Evolutionary conservation across 2,329 filamentous ascomycete genomes (phyloP), one percentile per base, ranked within the genome.

Genomic region (Diaporthe helianthi): DNA sequence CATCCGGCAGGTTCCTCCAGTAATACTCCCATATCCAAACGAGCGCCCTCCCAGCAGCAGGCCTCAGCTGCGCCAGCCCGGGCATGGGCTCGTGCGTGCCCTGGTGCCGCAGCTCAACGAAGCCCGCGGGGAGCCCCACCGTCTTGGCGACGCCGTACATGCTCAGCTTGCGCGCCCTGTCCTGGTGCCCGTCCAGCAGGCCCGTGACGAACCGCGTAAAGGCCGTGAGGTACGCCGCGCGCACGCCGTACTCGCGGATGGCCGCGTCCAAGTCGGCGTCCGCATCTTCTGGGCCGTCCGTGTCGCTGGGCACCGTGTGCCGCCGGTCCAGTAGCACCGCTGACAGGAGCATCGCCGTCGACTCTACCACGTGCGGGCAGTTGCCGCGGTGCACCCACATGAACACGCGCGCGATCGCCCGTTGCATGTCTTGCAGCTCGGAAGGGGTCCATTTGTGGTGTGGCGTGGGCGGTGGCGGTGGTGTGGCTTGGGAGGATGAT

Each of bases 11-110:
- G 52, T 85, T 81, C 75, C 79, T 81, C 94, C 94, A 98, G 82
- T 97, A 98, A 78, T 93, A 93, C 65, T 90, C 86, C 93, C 93
- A 97, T 64, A 98, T 89, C 94, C 94, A 98, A 53, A 84, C 83
- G 71, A 98, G 83, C 1, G 92, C 93, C 74, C 91, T 88, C 72
- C 84, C 81, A 1, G 91, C 88, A 1, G 92, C 92, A 44, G 85
- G 85, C 65, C 93, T 87, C 71, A 98, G 83, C 72, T 93, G 89
- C 13, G 87, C 84, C 65, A 97, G 83, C 1, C 90, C 90, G 0
- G 94, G 94, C 68, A 97, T 83, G 77, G 94, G 92, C 79, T 97
- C 93, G 78, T 98, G 94, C 49, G 94, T 97, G 52, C 92, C 93
- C 80, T 97, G 92, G 78, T 98, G 94, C 54, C 94, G 88, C 69